phyloP scores from a whole-genome alignment of 1,139 yeast species.

The Geotrichum reessii region DNA sequence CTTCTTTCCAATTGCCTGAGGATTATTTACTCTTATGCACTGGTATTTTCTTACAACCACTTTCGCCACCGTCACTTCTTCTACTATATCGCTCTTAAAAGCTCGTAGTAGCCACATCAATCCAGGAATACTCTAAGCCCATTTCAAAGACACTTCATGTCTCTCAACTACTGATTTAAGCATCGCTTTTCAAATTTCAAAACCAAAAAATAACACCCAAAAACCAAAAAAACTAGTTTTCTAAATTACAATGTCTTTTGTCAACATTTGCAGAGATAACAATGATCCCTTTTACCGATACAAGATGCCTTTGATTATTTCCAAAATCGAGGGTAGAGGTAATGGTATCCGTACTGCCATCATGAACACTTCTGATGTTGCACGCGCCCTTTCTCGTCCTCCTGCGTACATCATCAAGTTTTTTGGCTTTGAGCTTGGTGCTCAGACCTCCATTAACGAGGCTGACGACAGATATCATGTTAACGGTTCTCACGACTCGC shows the following conservation, averaged over 20 bases:
- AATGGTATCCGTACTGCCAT: constrained; percentile 97
- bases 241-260: constrained; percentile 57
- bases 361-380: constrained; percentile 84
- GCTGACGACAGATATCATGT: constrained; percentile 82
- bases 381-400: constrained; percentile 91
- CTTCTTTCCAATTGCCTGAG: neutral
- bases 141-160: neutral
- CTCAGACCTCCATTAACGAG: constrained; percentile 80
- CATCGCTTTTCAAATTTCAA: neutral
- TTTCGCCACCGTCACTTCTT: constrained; percentile 4
- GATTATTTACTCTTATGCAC: constrained; percentile 12
- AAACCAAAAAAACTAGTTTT: neutral
- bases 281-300: constrained; percentile 98
- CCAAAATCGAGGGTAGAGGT: constrained; percentile 98
- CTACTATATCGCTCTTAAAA: constrained; percentile 13
- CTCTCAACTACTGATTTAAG: neutral
- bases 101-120: constrained; percentile 11
- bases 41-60: constrained; percentile 4
- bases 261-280: constrained; percentile 95
- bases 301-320: constrained; percentile 96
- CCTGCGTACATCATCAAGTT: constrained; percentile 85
- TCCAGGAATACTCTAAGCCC: constrained; percentile 13
- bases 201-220: neutral
- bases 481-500: constrained; percentile 91
- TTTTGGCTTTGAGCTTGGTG: constrained; percentile 96